phyloP scores from a whole-genome alignment of 2,329 filamentous ascomycete genomes.

The Claviceps pazoutovae region DNA sequence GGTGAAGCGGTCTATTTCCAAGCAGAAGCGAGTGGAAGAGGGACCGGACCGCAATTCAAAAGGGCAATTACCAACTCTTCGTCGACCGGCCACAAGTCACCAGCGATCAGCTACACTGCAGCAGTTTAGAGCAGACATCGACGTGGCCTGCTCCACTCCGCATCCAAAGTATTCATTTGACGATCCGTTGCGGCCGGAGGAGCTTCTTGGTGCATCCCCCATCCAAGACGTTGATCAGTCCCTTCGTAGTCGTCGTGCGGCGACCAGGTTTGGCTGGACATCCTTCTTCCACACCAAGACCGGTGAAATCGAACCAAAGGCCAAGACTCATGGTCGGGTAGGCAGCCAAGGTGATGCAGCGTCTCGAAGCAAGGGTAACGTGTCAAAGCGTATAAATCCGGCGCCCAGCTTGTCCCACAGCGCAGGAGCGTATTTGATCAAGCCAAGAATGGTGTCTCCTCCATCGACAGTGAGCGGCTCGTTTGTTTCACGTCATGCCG shows the following conservation, averaged over 20 bases:
- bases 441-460: conserved; percentile 22
- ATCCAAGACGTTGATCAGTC: conserved; percentile 10
- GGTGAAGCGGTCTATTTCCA: conserved; percentile 56
- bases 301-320: conserved; percentile 12
- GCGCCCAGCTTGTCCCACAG: conserved; percentile 11
- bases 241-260: conserved; percentile 2
- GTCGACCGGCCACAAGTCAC: conserved; percentile 65
- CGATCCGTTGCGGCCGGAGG: conserved; percentile 18
- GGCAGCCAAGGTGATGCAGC: conserved; percentile 11
- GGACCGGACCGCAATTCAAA: conserved; percentile 35
- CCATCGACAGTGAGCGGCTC: conserved; percentile 11
- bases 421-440: conserved; percentile 20
- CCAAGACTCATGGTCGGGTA: conserved; percentile 11
- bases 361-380: conserved; percentile 11
- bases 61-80: conserved; percentile 50
- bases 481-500: conserved; percentile 12
- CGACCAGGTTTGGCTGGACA: conserved; percentile 26
- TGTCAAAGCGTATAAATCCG: conserved; percentile 16
- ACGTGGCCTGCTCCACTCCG: conserved; percentile 12
- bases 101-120: conserved; percentile 61
- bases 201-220: conserved; percentile 15
- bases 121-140: conserved; percentile 26
- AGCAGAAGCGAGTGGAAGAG: conserved; percentile 25
- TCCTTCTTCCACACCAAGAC: conserved; percentile 41
- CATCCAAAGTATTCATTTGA: conserved; percentile 22